Percentiles rank a stretch among this genome's conserved stretches.
Evolutionary conservation across 2,329 filamentous ascomycete genomes (phyloP).

Genomic region (Cladosporium halotolerans): DNA sequence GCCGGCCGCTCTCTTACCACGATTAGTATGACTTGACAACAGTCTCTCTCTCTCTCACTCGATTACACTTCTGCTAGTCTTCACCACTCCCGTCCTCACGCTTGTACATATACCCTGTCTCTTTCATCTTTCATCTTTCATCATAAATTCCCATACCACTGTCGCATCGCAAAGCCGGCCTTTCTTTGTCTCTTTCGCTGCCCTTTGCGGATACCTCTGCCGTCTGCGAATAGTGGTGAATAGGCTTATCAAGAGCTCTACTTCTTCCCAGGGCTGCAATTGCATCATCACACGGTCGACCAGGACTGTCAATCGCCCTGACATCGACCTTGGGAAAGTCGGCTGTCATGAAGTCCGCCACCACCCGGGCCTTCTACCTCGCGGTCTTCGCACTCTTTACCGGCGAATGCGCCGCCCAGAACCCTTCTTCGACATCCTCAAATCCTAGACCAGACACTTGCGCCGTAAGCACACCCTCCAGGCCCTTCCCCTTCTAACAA

Average conservation of each 20-base stretch:
- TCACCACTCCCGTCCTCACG: background rate
- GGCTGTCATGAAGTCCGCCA: conserved; percentile 9
- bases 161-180: background rate
- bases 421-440: conserved; percentile 25
- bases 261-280: background rate
- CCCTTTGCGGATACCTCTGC: background rate
- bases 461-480: conserved; percentile 43
- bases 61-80: background rate
- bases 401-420: conserved; percentile 37
- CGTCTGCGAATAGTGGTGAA: conserved; percentile 1
- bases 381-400: conserved; percentile 55
- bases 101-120: background rate
- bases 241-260: conserved; percentile 16
- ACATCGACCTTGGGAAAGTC: background rate
- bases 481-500: conserved; percentile 19
- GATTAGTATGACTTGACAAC: too few species aligned
- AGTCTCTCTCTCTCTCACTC: background rate
- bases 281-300: too few species aligned
- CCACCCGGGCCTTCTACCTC: conserved; percentile 46
- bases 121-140: background rate
- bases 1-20: background rate
- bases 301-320: background rate
- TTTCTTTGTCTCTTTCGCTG: background rate
- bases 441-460: conserved; percentile 42
- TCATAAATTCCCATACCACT: background rate